Percentiles rank a stretch among this genome's conserved stretches.
Evolutionary conservation across 371 early-diverging fungal genomes (phyloP).

Genomic region (Batrachochytrium dendrobatidis): DNA sequence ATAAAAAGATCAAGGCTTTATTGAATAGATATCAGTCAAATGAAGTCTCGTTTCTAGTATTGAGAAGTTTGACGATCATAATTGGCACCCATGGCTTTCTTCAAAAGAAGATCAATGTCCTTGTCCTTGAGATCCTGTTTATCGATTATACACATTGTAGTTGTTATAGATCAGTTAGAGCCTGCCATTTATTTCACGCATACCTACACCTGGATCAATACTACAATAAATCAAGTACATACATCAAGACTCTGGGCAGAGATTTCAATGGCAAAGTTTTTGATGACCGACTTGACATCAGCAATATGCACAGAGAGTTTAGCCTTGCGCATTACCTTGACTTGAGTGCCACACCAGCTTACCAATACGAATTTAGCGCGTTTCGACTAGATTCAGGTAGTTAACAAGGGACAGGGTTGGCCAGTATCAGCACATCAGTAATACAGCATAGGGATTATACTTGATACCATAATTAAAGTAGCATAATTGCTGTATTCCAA

Average conservation of each 20-base stretch:
- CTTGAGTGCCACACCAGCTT: constrained; percentile 60
- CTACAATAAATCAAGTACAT: background rate
- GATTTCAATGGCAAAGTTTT: constrained; percentile 66
- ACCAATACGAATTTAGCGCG: constrained; percentile 38
- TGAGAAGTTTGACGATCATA: constrained; percentile 26
- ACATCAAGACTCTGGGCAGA: constrained; percentile 47
- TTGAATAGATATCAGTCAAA: no score
- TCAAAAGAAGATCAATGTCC: constrained; percentile 27
- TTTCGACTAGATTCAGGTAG: constrained; percentile 19
- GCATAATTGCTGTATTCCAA: no score
- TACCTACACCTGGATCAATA: no score
- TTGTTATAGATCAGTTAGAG: no score
- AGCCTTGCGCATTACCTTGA: constrained; percentile 81
- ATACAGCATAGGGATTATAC: no score
- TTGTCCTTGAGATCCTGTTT: constrained; percentile 30
- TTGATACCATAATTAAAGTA: no score
- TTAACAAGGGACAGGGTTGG: no score
- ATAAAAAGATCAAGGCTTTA: no score
- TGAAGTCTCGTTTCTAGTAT: no score
- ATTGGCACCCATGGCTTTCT: constrained; percentile 41
- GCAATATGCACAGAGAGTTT: constrained; percentile 74
- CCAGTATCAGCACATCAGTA: background rate
- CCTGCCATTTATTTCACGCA: background rate
- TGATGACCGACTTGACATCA: constrained; percentile 66
- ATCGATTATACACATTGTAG: no score